Conservation (phyloP, 805 yeast species). For the Starmerella powellii region DNA sequence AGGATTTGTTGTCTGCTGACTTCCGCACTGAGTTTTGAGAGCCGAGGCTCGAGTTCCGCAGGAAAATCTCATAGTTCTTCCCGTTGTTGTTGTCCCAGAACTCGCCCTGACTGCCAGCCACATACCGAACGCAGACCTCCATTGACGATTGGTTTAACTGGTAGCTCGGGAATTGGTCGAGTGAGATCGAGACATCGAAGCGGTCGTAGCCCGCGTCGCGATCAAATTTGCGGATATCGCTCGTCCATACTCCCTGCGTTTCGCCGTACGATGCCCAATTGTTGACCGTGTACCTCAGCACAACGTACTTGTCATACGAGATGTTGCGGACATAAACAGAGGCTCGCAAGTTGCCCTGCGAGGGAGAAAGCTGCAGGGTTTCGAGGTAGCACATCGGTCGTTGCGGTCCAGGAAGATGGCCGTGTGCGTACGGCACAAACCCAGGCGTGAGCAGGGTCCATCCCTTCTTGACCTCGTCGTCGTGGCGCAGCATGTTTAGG, state of each 20-base stretch:
- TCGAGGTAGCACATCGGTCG: conserved; percentile 49
- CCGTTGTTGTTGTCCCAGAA: conserved; percentile 67
- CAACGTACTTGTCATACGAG: conserved; percentile 53
- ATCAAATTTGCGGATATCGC: conserved; percentile 34
- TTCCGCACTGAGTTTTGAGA: neutral
- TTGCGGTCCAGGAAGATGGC: conserved; percentile 15
- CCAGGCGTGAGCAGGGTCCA: conserved; percentile 18
- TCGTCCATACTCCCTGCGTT: conserved; percentile 48
- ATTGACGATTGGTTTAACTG: conserved; percentile 28
- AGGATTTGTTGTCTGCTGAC: too few relatives aligned
- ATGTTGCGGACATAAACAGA: conserved; percentile 68
- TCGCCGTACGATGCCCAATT: conserved; percentile 67
- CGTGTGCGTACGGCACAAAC: conserved; percentile 17
- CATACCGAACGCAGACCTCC: conserved; percentile 48
- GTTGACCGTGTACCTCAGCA: conserved; percentile 63
- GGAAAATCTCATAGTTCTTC: conserved; percentile 46
- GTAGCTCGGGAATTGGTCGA: conserved; percentile 15
- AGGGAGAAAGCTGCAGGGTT: conserved; percentile 45
- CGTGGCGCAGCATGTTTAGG: neutral
- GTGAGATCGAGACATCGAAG: conserved; percentile 49
- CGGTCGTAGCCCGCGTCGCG: conserved; percentile 40
- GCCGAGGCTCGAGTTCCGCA: conserved; percentile 24
- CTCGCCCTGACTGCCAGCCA: conserved; percentile 36
- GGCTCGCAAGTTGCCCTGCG: conserved; percentile 51
- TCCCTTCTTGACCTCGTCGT: neutral